Base-by-base conservation (phyloP, 345 rosid species). In the Laguncularia racemosa region DNA sequence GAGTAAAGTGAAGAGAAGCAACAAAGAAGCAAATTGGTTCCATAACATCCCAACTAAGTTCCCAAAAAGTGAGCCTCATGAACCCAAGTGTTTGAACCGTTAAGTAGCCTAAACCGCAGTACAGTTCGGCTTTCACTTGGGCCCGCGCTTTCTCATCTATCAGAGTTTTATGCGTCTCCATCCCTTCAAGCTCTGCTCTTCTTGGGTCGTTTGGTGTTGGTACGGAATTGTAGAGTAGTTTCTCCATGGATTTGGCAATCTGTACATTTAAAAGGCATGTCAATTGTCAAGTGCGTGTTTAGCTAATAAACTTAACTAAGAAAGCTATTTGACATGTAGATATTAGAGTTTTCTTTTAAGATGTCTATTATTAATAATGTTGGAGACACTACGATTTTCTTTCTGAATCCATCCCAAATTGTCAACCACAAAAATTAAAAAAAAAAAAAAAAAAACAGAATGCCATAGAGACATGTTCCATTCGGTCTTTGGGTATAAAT, bases 21-120 rank as follows among this genome's bases (percentile, higher is more conserved):
- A 78, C 76, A 49, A 84, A 92, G 84, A 86, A 92, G 72, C 97
- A 92, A 12, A 92, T 86, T 17, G 98, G 98, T 60, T 92, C 98
- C 96, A 92, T 92, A 1, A 92, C 91, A 60, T 92, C 97, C 98
- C 97, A 92, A 6, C 79, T 80, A 1, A 89, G 82, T 62, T 92
- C 98, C 97, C 98, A 86, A 44, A 92, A 92, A 4, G 98, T 92
- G n/a, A 92, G 86, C 79, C 98, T 78, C 97, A 92, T 86, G 81
- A 83, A 75, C 16, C 73, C 87, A 12, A 84, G 66, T 0, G 93
- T 92, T 65, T 92, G 98, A 13, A 63, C 66, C 51, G 62, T 65
- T 13, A 89, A 5, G 60, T 78, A 77, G 16, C 91, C 89, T 11
- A 89, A 74, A 6, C 97, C 97, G 14, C 84, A 66, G 60, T 75